phyloP scores from a whole-genome alignment of 1,284 basidiomycete species.

The Athelia sp. region DNA sequence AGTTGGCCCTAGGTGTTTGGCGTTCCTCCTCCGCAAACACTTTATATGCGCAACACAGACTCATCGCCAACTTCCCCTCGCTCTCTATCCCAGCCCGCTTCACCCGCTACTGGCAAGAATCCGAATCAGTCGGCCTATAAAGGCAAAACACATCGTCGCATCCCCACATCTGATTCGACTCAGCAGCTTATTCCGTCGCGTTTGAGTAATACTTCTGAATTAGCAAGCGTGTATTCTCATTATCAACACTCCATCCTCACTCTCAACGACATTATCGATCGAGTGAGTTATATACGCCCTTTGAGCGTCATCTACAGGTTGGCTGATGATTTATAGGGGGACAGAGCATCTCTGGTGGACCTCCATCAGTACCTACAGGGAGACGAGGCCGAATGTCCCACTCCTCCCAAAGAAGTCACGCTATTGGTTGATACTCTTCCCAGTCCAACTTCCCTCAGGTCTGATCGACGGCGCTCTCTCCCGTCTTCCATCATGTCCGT shows the following conservation, averaged over 20 bases:
- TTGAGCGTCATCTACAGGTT: conserved; percentile 4
- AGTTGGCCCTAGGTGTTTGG: conserved; percentile 61
- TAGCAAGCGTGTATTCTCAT: conserved; percentile 51
- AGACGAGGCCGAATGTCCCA: conserved; percentile 16
- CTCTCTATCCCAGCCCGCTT: conserved; percentile 9
- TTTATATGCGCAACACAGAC: conserved; percentile 47
- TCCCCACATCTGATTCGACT: conserved; percentile 52
- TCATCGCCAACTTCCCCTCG: conserved; percentile 16
- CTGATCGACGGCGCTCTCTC: conserved; percentile 65
- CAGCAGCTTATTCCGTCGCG: conserved; percentile 35
- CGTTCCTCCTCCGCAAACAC: conserved; percentile 66
- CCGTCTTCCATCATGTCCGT: conserved; percentile 63
- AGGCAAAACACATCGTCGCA: conserved; percentile 37
- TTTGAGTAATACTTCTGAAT: not conserved
- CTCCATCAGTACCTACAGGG: conserved; percentile 64
- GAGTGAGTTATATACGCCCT: conserved; percentile 40
- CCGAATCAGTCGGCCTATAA: conserved; percentile 43
- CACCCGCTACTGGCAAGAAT: conserved; percentile 28
- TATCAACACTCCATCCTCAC: conserved; percentile 76
- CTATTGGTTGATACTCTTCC: too few relatives aligned
- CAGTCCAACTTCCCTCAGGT: conserved; percentile 31
- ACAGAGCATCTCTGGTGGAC: conserved; percentile 65
- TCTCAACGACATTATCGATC: conserved; percentile 68
- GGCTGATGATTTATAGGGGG: conserved; percentile 45
- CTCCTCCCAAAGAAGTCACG: too few relatives aligned